Evolutionary conservation across 2,329 filamentous ascomycete genomes (phyloP).

Genomic region (Trichoderma sp.): DNA sequence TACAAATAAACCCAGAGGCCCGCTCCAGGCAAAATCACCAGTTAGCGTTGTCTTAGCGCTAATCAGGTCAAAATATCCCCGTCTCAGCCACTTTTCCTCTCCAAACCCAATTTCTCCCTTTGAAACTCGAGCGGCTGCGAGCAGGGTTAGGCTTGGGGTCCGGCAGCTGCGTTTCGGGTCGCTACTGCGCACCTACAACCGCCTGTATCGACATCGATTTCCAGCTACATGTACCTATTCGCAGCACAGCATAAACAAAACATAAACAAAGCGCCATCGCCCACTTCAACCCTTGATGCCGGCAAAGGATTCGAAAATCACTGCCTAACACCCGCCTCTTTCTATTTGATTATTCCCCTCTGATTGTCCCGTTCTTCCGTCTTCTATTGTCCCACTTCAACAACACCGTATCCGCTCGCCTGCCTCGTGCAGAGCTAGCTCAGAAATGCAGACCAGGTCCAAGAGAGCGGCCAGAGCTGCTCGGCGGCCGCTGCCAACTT

Average conservation of each 20-base stretch:
- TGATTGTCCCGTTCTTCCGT: background rate
- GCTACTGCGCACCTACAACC: background rate
- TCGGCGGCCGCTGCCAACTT: background rate
- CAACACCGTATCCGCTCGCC: background rate
- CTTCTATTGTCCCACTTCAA: background rate
- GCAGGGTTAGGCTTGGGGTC: background rate
- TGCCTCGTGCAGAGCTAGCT: background rate
- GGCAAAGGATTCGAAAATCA: background rate
- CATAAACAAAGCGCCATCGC: background rate
- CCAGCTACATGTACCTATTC: no score
- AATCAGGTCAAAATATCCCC: background rate
- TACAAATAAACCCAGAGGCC: background rate
- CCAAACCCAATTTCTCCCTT: background rate
- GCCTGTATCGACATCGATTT: background rate
- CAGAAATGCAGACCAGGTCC: constrained; percentile 19
- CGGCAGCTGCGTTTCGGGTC: background rate
- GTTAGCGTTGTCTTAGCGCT: background rate
- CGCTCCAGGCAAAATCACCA: background rate
- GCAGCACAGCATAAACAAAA: background rate
- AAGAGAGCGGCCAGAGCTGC: background rate
- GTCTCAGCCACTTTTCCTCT: background rate
- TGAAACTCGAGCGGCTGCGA: background rate
- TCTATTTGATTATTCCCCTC: background rate
- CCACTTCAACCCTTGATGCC: background rate
- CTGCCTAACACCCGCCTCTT: background rate